Percentiles rank a stretch among this genome's conserved stretches.
These are phyloP conservation scores for Dictyostelium firmibasis DNA, from an alignment of 78 protist genomes.

Conservation along the genomic window DNA sequence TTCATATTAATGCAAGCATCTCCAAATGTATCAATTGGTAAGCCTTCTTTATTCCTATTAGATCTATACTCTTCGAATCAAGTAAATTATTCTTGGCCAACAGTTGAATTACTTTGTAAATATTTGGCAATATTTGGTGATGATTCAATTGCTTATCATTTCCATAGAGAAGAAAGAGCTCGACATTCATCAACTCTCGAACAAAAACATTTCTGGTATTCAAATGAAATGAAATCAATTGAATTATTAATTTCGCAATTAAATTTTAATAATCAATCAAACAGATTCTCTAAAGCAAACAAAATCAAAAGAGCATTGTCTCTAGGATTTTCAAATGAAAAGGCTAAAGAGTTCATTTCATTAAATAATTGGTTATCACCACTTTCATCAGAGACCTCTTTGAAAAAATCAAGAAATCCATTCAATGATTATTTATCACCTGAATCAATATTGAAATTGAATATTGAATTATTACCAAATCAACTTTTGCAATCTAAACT, in stretches of 20 bases:
- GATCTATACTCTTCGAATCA: background rate
- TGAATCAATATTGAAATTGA: background rate
- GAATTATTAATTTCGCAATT: background rate
- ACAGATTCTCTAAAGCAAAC: background rate
- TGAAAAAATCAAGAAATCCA: background rate
- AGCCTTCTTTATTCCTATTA: background rate
- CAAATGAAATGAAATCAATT: background rate
- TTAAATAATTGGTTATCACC: background rate
- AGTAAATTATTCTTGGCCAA: slow-evolving; percentile 5
- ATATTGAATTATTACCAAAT: background rate
- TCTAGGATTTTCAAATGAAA: background rate
- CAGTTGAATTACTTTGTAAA: background rate
- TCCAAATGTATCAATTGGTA: background rate
- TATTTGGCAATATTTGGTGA: slow-evolving; percentile 29
- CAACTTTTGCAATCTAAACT: background rate
- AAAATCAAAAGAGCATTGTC: background rate
- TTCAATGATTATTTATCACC: background rate
- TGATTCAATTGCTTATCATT: background rate
- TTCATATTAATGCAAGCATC: slow-evolving; percentile 31
- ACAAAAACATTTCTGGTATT: background rate
- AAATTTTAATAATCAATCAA: background rate
- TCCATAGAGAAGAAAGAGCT: background rate
- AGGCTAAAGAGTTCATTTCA: background rate
- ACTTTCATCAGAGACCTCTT: background rate
- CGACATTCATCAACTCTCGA: background rate